phyloP scores from a whole-genome alignment of 192 early-diverging fungal species.

The Mortierella antarctica region DNA sequence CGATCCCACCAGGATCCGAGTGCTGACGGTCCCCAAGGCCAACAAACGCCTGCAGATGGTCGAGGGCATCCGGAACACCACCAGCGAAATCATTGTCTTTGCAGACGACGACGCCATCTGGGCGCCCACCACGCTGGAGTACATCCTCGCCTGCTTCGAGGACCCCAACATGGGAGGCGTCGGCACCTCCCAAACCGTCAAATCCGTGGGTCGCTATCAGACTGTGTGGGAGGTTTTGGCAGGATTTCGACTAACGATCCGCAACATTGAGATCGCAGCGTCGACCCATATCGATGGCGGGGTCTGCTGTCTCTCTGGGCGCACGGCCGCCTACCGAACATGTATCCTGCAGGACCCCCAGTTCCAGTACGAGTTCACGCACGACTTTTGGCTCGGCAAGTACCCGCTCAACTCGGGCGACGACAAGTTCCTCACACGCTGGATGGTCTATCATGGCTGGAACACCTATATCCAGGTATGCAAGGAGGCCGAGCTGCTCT shows the following conservation, averaged over 20 bases:
- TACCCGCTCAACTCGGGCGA: conserved; percentile 80
- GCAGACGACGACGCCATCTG: conserved; percentile 79
- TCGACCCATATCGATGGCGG: conserved; percentile 82
- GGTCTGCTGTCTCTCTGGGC: conserved; percentile 79
- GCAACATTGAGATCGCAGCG: conserved; percentile 79
- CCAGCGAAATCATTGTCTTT: conserved; percentile 73
- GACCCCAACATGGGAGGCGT: conserved; percentile 78
- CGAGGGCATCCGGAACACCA: conserved; percentile 70
- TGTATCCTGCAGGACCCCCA: conserved; percentile 74
- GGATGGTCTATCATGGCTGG: conserved; percentile 79
- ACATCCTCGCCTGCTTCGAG: conserved; percentile 78
- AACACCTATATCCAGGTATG: conserved; percentile 75
- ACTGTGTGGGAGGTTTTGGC: conserved; percentile 81
- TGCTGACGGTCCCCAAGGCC: conserved; percentile 66
- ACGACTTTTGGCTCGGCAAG: conserved; percentile 77
- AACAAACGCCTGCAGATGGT: conserved; percentile 81
- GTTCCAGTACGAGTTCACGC: conserved; percentile 77
- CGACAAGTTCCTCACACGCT: conserved; percentile 81
- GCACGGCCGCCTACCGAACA: conserved; percentile 78
- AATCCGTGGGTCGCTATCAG: conserved; percentile 67
- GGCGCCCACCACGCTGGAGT: conserved; percentile 66
- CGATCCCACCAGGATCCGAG: conserved; percentile 64
- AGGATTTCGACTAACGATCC: conserved; percentile 74
- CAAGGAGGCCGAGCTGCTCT: conserved; percentile 72
- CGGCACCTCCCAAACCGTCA: conserved; percentile 72